Base-by-base conservation (phyloP, 1,284 basidiomycete genomes). In the Cutaneotrichosporon mucoides region DNA sequence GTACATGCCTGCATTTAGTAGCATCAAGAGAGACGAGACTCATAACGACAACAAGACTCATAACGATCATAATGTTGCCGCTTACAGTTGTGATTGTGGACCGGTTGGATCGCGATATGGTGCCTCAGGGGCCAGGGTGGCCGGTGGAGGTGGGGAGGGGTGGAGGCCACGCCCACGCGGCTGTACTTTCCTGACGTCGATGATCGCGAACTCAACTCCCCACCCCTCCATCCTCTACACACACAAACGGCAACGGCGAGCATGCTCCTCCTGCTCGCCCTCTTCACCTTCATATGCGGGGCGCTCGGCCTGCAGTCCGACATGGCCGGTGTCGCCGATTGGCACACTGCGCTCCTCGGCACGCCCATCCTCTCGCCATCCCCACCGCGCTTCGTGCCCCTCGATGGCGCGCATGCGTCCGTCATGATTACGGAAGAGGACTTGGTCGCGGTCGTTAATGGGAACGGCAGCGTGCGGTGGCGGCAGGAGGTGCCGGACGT, bases 381-480 rank as follows among this genome's bases (percentile, higher is more conserved):
- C 13, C 77, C 80, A 11, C 79, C 79, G 15, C 68, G 69, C 50
- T 65, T 76, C 49, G 67, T 75, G 36, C 62, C 64, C 34, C 58
- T 61, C 13, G 34, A 51, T 43, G 59, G 53, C n/a, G 43, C 44
- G 52, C 64, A 43, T 57, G 65, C 34, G 51, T 38, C 72, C 2
- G 47, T 94, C 51, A 82, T 85, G 4, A 85, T 86, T 1, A 93
- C 91, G 0, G 79, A 81, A 47, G 87, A 83, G 68, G 93, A 92
- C 76, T 85, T 92, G 0, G 76, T 96, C 12, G 90, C 88, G 4
- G 89, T 86, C 1, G 65, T 96, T 59, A 84, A 89, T 69, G 80
- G 82, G 12, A 83, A 87, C 68, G 92, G 92, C 84, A 90, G 92
- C 71, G n/a, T 50, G 24, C 48, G 42, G 16, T 97, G 93, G 93